Percentiles rank a stretch among this genome's conserved stretches.
Evolutionary conservation across 306 rosid species (phyloP).

Genomic region (Quercus mongolica): DNA sequence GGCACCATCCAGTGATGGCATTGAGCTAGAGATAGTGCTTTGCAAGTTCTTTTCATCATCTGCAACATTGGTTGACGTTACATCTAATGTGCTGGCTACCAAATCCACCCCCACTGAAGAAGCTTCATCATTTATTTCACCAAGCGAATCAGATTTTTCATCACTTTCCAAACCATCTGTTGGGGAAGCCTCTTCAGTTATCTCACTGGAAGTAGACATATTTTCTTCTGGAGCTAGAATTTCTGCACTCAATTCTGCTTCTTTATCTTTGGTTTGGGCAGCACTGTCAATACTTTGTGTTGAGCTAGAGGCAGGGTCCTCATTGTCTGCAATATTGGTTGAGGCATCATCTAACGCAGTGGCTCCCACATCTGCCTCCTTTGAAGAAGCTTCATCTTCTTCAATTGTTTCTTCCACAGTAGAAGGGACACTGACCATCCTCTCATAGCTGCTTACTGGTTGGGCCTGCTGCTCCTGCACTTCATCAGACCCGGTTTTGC

Average conservation of each 20-base stretch:
- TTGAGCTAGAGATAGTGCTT: constrained; percentile 23
- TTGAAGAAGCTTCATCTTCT: constrained; percentile 28
- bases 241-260: constrained; percentile 40
- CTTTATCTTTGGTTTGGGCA: constrained; percentile 26
- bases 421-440: constrained; percentile 30
- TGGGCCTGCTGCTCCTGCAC: constrained; percentile 41
- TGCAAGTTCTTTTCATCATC: constrained; percentile 28
- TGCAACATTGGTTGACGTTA: constrained; percentile 26
- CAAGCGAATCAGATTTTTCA: constrained; percentile 2
- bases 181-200: neutral
- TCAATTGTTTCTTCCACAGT: constrained; percentile 27
- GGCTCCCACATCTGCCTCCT: constrained; percentile 31
- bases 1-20: constrained; percentile 17
- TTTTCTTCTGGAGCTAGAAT: constrained; percentile 24
- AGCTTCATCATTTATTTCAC: constrained; percentile 29
- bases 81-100: constrained; percentile 30
- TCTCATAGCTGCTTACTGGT: constrained; percentile 25
- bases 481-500: constrained; percentile 33
- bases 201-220: neutral
- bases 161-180: neutral
- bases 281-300: constrained; percentile 19
- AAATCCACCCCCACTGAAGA: constrained; percentile 25
- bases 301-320: constrained; percentile 26
- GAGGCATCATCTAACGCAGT: constrained; percentile 33
- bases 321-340: constrained; percentile 26